These are phyloP conservation scores for Phialophora expanda DNA, from an alignment of 2,329 filamentous ascomycete species.

Conservation along the genomic window DNA sequence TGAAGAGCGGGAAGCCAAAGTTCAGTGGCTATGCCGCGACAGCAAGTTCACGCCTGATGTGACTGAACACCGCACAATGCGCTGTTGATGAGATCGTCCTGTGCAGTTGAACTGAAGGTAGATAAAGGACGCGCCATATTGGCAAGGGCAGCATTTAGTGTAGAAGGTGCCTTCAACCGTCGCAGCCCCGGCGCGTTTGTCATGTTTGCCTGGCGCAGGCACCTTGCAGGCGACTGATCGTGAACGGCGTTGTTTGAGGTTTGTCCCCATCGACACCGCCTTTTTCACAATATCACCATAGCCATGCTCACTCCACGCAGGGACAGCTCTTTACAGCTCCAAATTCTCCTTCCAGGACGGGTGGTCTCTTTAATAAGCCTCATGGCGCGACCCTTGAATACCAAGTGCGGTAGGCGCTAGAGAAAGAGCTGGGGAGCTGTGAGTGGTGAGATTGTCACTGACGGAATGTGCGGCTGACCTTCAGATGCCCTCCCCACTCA, in stretches of 20 bases:
- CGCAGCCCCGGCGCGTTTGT: not conserved
- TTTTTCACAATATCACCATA: not conserved
- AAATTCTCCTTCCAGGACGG: not conserved
- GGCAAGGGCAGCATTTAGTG: not conserved
- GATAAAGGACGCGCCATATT: too few species aligned
- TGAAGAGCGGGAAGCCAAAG: too few species aligned
- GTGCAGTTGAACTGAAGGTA: not conserved
- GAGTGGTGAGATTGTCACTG: not conserved
- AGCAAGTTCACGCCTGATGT: not conserved
- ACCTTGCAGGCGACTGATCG: not conserved
- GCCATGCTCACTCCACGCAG: not conserved
- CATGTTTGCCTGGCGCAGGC: not conserved
- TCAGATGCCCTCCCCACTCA: not conserved
- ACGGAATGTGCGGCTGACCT: slow-evolving; percentile 1
- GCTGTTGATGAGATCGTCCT: not conserved
- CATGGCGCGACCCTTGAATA: not conserved
- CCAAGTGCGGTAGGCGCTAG: not conserved
- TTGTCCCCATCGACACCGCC: not conserved
- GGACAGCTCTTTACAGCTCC: not conserved
- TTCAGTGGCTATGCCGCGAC: too few species aligned
- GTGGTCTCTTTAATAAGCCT: slow-evolving; percentile 3
- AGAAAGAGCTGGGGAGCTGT: not conserved
- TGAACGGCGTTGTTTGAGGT: not conserved
- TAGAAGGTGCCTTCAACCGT: not conserved
- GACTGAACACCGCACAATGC: too few species aligned